Evolutionary conservation across 1,139 yeast species (phyloP), one percentile per base, ranked within the genome.

Genomic region (Geotrichum klebahnii): DNA sequence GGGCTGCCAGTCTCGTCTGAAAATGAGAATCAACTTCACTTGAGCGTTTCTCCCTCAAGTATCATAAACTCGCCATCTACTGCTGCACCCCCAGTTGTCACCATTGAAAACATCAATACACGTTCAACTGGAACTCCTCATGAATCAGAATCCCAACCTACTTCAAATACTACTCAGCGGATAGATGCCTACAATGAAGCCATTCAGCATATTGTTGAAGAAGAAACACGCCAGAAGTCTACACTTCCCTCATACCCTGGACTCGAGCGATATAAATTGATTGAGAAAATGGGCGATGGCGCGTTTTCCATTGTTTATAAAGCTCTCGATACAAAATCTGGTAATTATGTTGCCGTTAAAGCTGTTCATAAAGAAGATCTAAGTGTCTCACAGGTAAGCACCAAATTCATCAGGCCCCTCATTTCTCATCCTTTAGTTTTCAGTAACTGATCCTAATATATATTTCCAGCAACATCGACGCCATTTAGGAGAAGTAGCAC

Each of bases 261-360:
- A 1, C 66, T 78, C 26, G 78, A 75, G 42, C 40, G 72, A 23
- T 80, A 76, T 62, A 64, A 66, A 44, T 67, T 79, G 42, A 55
- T 74, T 52, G 78, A 67, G 54, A 70, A 71, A 57, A 69, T 72
- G 68, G 76, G 76, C 46, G 77, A 73, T 65, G 98, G 98, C 19
- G 98, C 97, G 0, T 90, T 90, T 65, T 86, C 96, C 3, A 76
- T 80, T 20, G 97, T 92, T 5, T 89, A 82, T 67, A 79, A 80
- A 59, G 97, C 96, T 0, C 59, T 71, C 29, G 81, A 83, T 60
- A 54, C 65, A 3, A 58, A 60, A 12, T 72, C 78, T 1, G 71
- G 75, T 17, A 75, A 75, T 44, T 60, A 67, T 5, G 90, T 89
- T 40, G 97, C 98, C 20, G 80, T 94, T 59, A 92, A 92, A 65